Percentiles rank a stretch among this genome's conserved stretches.
Conservation (phyloP, 345 rosid species). For the Cardamine occulta region DNA sequence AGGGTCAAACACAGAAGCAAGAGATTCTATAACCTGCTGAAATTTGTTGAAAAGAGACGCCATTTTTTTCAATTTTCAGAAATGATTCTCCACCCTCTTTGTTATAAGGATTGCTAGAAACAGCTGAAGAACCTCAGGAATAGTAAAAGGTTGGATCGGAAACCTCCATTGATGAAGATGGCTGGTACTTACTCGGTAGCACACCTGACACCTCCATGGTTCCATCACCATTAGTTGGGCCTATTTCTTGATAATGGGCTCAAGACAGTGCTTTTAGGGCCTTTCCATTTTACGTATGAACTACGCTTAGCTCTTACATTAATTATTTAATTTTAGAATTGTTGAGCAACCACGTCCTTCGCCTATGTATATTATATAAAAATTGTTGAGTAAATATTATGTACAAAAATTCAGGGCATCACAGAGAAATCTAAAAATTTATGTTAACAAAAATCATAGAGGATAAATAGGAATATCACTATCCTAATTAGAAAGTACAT, state of each 20-base stretch:
- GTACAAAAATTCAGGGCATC: too few relatives aligned
- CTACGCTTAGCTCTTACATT: too few relatives aligned
- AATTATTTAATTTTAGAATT: too few relatives aligned
- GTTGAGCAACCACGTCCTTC: background rate
- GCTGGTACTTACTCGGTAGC: slow-evolving; percentile 24
- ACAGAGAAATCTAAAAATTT: too few relatives aligned
- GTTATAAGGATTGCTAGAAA: background rate
- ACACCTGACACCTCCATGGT: slow-evolving; percentile 28
- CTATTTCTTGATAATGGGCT: slow-evolving; percentile 21
- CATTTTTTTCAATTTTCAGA: slow-evolving; percentile 19
- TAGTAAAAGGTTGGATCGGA: slow-evolving; percentile 9
- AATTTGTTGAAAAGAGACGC: slow-evolving; percentile 46
- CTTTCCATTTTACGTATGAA: background rate
- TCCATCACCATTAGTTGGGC: slow-evolving; percentile 23
- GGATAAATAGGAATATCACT: too few relatives aligned
- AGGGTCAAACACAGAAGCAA: slow-evolving; percentile 28
- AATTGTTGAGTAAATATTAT: too few relatives aligned
- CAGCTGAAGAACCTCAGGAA: slow-evolving; percentile 10
- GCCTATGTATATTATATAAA: too few relatives aligned
- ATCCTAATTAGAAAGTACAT: too few relatives aligned
- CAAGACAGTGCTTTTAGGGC: background rate
- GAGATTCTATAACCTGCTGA: slow-evolving; percentile 39
- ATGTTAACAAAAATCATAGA: too few relatives aligned
- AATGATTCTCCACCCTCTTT: slow-evolving; percentile 8
- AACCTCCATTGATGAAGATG: slow-evolving; percentile 28